These are phyloP conservation scores for Daldinia concentrica DNA, from an alignment of 495 filamentous ascomycete genomes.

Conservation along the genomic window DNA sequence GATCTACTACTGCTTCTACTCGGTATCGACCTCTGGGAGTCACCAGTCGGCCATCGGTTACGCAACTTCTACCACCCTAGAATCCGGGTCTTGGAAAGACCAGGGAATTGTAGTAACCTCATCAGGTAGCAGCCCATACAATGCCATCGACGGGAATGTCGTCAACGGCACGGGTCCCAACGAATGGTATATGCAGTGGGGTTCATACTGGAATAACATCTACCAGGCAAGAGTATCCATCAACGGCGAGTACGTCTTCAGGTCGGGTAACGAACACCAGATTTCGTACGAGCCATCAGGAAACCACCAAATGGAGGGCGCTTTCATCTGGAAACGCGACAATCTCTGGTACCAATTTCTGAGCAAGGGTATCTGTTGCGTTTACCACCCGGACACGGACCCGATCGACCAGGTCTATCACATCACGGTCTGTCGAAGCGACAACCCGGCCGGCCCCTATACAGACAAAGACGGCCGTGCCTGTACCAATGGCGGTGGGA, in stretches of 20 bases:
- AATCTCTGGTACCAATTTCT: constrained; percentile 69
- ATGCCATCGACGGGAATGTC: constrained; percentile 72
- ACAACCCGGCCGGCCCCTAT: constrained; percentile 59
- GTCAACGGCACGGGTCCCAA: constrained; percentile 51
- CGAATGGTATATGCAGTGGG: constrained; percentile 65
- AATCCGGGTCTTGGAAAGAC: constrained; percentile 64
- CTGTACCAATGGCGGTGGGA: constrained; percentile 67
- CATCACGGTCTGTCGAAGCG: constrained; percentile 66
- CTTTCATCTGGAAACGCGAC: constrained; percentile 62
- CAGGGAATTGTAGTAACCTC: constrained; percentile 54
- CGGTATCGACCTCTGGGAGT: constrained; percentile 66
- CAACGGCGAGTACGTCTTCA: constrained; percentile 47
- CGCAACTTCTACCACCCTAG: constrained; percentile 66
- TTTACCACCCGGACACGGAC: constrained; percentile 48
- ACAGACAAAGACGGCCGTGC: constrained; percentile 63
- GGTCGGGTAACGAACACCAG: constrained; percentile 53
- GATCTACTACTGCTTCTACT: constrained; percentile 60
- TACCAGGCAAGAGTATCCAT: constrained; percentile 63
- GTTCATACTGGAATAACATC: constrained; percentile 70
- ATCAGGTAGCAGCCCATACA: constrained; percentile 57
- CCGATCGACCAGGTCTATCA: constrained; percentile 66
- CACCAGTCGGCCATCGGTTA: constrained; percentile 68
- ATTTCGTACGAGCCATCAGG: constrained; percentile 62
- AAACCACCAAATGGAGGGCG: constrained; percentile 60
- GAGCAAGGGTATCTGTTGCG: constrained; percentile 65